These are phyloP conservation scores for Fonsecaea nubica DNA, from an alignment of 2,329 filamentous ascomycete genomes.

Conservation along the genomic window DNA sequence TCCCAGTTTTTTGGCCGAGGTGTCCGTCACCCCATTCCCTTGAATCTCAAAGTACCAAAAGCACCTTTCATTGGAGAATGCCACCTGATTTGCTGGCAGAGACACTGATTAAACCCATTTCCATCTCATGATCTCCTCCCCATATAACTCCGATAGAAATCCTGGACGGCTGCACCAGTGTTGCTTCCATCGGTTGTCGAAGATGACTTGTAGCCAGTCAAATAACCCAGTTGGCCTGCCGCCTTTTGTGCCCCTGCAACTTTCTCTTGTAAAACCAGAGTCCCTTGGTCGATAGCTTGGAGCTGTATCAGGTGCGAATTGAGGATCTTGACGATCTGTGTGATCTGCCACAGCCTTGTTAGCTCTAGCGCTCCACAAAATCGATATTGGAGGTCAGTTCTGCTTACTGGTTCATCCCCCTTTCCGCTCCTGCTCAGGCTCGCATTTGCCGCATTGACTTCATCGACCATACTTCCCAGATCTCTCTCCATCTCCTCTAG, in stretches of 20 bases:
- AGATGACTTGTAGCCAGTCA: conserved; percentile 42
- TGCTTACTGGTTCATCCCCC: conserved; percentile 81
- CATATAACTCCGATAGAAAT: conserved; percentile 89
- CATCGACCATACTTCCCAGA: conserved; percentile 93
- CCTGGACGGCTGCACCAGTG: conserved; percentile 73
- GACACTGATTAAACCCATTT: conserved; percentile 12
- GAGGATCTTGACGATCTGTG: conserved; percentile 92
- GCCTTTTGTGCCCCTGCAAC: conserved; percentile 82
- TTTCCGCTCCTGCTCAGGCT: conserved; percentile 88
- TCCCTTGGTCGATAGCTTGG: conserved; percentile 90
- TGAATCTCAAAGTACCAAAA: neutral
- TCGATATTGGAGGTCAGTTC: conserved; percentile 20
- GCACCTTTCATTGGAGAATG: neutral
- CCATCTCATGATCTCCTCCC: conserved; percentile 64
- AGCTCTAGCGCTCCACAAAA: neutral
- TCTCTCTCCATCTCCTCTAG: conserved; percentile 94
- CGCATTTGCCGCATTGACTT: conserved; percentile 92
- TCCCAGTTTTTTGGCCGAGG: neutral
- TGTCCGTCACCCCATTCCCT: neutral
- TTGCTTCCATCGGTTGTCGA: conserved; percentile 55
- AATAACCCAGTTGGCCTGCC: conserved; percentile 48
- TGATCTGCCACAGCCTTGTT: conserved; percentile 64
- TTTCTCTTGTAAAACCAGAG: conserved; percentile 79
- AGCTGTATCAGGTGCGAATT: conserved; percentile 91
- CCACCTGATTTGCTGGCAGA: neutral